Percentiles rank a stretch among this genome's conserved stretches.
Evolutionary conservation across 306 rosid species (phyloP).

Genomic region (Hippophae gyantsensis): DNA sequence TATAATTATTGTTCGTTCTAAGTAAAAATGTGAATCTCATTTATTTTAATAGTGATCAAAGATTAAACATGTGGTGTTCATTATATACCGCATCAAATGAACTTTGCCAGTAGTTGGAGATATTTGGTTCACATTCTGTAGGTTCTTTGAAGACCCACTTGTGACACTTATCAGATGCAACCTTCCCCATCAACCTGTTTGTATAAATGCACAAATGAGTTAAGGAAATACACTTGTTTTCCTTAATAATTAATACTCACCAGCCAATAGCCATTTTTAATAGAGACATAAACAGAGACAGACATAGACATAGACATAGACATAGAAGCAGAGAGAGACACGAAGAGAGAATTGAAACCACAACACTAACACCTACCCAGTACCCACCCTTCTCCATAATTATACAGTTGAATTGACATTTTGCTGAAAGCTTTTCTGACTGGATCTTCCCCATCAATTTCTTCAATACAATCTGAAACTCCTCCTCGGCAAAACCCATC

Average conservation of each 20-base stretch:
- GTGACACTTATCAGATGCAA: conserved; percentile 99
- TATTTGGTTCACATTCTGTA: conserved; percentile 88
- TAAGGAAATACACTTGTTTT: too few species aligned
- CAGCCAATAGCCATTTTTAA: neutral
- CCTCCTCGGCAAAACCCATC: conserved; percentile 96
- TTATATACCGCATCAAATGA: conserved; percentile 93
- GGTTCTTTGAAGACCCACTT: conserved; percentile 99
- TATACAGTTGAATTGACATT: conserved; percentile 98
- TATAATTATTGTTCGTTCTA: too few species aligned
- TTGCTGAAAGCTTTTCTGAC: conserved; percentile 96
- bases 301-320: neutral
- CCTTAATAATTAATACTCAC: neutral
- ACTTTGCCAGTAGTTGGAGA: conserved; percentile 99
- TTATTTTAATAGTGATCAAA: neutral
- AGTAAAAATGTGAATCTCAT: neutral
- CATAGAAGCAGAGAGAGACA: neutral
- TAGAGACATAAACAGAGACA: neutral
- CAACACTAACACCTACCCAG: conserved; percentile 74
- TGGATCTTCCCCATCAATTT: conserved; percentile 85
- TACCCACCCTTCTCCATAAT: conserved; percentile 99
- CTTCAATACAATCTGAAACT: conserved; percentile 62
- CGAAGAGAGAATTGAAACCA: conserved; percentile 5
- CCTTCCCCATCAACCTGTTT: conserved; percentile 97
- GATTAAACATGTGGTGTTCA: neutral
- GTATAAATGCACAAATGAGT: neutral